Percentiles rank a stretch among this genome's conserved stretches.
Evolutionary conservation across 2,329 filamentous ascomycete species (phyloP).

Genomic region (Fusarium scirpi): DNA sequence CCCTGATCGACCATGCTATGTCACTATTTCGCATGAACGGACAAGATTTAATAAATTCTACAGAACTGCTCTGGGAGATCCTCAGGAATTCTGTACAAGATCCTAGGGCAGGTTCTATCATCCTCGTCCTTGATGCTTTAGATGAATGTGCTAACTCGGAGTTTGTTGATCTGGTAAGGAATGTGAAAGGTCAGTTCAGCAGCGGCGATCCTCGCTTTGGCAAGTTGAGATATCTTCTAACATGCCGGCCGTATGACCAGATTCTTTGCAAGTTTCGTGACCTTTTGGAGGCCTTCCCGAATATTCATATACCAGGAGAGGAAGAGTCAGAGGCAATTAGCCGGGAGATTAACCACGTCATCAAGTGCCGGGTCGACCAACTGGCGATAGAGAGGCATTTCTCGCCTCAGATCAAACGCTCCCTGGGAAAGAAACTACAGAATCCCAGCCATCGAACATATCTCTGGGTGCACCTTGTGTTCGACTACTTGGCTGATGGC

Average conservation of each 20-base stretch:
- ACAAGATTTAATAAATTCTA: background rate
- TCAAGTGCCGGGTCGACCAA: conserved; percentile 45
- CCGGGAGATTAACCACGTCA: conserved; percentile 53
- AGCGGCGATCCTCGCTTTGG: background rate
- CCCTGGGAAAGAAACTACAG: conserved; percentile 35
- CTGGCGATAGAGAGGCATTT: background rate
- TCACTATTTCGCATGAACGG: conserved; percentile 44
- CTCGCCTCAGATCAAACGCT: no score
- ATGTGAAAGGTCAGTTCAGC: conserved; percentile 6
- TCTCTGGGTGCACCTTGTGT: conserved; percentile 54
- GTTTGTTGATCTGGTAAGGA: conserved; percentile 35
- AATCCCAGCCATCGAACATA: conserved; percentile 50
- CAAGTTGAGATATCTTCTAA: conserved; percentile 53
- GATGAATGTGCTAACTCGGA: background rate
- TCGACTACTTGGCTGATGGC: conserved; percentile 46
- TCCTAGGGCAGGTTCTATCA: conserved; percentile 42
- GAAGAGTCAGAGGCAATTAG: conserved; percentile 52
- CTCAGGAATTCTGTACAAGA: background rate
- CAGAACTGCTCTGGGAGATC: background rate
- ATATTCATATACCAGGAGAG: conserved; percentile 53
- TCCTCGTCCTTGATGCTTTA: conserved; percentile 8
- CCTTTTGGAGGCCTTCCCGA: conserved; percentile 40
- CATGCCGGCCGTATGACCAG: conserved; percentile 51
- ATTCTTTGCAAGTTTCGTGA: conserved; percentile 45
- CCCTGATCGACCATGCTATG: conserved; percentile 52